These are phyloP conservation scores for Trichoderma sp. DNA, from an alignment of 2,329 filamentous ascomycete genomes.

Conservation along the genomic window DNA sequence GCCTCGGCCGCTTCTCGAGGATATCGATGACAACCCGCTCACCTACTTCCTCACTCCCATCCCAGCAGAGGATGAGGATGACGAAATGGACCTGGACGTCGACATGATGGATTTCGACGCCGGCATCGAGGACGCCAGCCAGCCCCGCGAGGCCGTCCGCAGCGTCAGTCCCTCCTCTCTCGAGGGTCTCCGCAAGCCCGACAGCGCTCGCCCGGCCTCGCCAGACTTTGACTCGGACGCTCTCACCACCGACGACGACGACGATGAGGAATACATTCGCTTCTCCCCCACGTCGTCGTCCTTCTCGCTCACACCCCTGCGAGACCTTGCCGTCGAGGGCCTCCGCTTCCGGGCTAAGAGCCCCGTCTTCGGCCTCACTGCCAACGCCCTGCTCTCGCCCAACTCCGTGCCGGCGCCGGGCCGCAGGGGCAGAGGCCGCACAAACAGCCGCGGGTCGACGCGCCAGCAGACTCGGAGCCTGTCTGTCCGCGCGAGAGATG, in stretches of 20 bases:
- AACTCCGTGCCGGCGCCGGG: constrained; percentile 11
- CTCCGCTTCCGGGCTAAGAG: constrained; percentile 35
- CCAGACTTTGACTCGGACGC: constrained; percentile 45
- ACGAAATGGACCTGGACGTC: constrained; percentile 42
- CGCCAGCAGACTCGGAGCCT: constrained; percentile 32
- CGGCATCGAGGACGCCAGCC: constrained; percentile 55
- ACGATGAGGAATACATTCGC: constrained; percentile 54
- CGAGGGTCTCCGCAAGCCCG: constrained; percentile 49
- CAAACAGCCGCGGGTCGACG: constrained; percentile 34
- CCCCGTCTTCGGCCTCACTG: constrained; percentile 34
- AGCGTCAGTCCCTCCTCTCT: constrained; percentile 60
- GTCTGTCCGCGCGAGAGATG: constrained; percentile 40
- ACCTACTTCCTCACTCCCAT: constrained; percentile 58
- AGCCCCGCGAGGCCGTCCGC: constrained; percentile 49
- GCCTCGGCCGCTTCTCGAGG: constrained; percentile 46
- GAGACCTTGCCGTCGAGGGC: constrained; percentile 44
- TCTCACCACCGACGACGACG: constrained; percentile 47
- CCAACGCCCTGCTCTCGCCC: constrained; percentile 35
- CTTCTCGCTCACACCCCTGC: constrained; percentile 45
- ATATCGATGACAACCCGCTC: constrained; percentile 56
- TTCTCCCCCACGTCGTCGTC: constrained; percentile 44
- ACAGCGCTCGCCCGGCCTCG: constrained; percentile 35
- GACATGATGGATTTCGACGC: constrained; percentile 57
- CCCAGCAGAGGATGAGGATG: constrained; percentile 47
- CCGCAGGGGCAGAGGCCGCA: constrained; percentile 29